Evolutionary conservation across 2,329 filamentous ascomycete genomes (phyloP).

Genomic region (Cryphonectria naterciae): DNA sequence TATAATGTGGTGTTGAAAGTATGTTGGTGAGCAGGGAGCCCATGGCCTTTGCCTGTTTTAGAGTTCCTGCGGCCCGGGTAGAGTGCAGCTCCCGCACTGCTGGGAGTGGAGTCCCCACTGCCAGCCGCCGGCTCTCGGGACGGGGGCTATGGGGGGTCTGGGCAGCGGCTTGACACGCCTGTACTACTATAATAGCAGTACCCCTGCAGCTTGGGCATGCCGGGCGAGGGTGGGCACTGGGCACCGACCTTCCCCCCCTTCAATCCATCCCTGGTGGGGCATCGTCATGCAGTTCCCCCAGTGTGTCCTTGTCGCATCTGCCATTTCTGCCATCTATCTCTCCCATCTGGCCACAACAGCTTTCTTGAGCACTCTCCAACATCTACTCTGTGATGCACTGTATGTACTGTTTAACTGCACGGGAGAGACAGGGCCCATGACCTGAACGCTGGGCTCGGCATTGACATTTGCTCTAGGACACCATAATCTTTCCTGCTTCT

Average conservation of each 20-base stretch:
- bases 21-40: background rate
- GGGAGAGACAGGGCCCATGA: background rate
- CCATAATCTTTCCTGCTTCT: background rate
- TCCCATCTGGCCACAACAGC: background rate
- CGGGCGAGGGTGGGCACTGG: background rate
- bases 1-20: background rate
- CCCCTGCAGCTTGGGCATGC: background rate
- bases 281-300: slow-evolving; percentile 12
- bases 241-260: slow-evolving; percentile 11
- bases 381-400: background rate
- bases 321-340: background rate
- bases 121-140: background rate
- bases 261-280: slow-evolving; percentile 8
- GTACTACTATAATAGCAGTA: background rate
- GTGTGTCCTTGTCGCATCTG: slow-evolving; percentile 16
- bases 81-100: slow-evolving; percentile 8
- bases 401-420: background rate
- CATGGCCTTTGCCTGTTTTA: background rate
- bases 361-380: background rate
- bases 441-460: background rate
- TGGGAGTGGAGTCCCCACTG: slow-evolving; percentile 5
- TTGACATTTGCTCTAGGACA: background rate
- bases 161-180: background rate
- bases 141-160: background rate
- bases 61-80: slow-evolving; percentile 9